Evolutionary conservation across 352 stramenopile species (phyloP).

Genomic region (Peronospora farinosa): DNA sequence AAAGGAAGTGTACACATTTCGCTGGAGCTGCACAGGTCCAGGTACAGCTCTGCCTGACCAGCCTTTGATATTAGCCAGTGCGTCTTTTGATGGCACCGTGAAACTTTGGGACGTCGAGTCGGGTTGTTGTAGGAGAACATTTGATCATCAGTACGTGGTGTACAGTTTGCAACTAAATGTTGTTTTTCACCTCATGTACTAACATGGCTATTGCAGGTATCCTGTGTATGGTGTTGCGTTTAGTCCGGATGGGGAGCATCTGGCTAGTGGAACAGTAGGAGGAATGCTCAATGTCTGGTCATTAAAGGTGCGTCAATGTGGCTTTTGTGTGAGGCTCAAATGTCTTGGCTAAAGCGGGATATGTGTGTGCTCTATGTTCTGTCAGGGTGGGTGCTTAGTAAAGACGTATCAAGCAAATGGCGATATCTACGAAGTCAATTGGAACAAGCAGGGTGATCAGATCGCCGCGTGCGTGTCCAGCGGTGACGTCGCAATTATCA

Average conservation of each 20-base stretch:
- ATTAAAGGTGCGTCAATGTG: conserved; percentile 81
- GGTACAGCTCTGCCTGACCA: conserved; percentile 51
- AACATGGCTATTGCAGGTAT: conserved; percentile 40
- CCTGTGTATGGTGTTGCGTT: conserved; percentile 85
- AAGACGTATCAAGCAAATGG: conserved; percentile 88
- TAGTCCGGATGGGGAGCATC: conserved; percentile 87
- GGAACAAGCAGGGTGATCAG: conserved; percentile 88
- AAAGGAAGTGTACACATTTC: conserved; percentile 92
- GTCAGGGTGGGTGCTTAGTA: conserved; percentile 64
- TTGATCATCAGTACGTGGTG: conserved; percentile 88
- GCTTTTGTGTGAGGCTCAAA: conserved; percentile 14
- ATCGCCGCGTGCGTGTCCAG: conserved; percentile 84
- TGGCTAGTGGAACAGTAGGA: conserved; percentile 95
- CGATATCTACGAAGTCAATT: conserved; percentile 99
- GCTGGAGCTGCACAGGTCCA: conserved; percentile 85
- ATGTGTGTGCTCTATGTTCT: neutral
- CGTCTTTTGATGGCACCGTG: conserved; percentile 94
- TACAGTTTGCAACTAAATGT: conserved; percentile 14
- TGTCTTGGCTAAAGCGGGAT: neutral
- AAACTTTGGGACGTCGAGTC: conserved; percentile 91
- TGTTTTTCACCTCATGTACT: conserved; percentile 16
- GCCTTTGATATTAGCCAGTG: conserved; percentile 86
- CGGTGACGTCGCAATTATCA: conserved; percentile 83
- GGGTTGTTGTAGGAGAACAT: conserved; percentile 87
- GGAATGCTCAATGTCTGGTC: conserved; percentile 97